A percentile compares a stretch with the other conserved stretches of the same genome.
Conservation (phyloP, 805 yeast genomes). For the Groenewaldozyma salmanticensis region DNA sequence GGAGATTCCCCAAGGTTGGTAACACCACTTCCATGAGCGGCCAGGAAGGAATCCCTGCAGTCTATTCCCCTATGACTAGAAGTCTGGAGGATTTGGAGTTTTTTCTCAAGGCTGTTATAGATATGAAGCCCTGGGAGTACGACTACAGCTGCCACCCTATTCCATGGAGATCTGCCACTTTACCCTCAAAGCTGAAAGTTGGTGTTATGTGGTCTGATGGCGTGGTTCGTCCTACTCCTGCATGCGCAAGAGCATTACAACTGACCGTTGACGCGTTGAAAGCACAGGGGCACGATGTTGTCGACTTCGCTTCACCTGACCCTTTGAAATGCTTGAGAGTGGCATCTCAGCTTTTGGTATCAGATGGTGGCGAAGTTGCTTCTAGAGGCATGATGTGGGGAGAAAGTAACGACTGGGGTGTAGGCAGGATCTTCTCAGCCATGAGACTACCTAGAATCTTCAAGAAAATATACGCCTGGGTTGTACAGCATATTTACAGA, state of each 20-base stretch:
- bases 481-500: constrained; percentile 23
- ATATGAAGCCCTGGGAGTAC: constrained; percentile 44
- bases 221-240: constrained; percentile 43
- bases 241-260: constrained; percentile 33
- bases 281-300: constrained; percentile 38
- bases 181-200: constrained; percentile 33
- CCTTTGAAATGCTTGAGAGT: constrained; percentile 51
- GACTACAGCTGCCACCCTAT: constrained; percentile 41
- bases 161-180: constrained; percentile 39
- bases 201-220: constrained; percentile 43
- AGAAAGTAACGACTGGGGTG: constrained; percentile 31
- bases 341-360: constrained; percentile 33
- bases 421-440: constrained; percentile 24
- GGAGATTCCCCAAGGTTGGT: constrained; percentile 38
- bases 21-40: constrained; percentile 35
- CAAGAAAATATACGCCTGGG: constrained; percentile 29
- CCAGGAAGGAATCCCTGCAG: constrained; percentile 38
- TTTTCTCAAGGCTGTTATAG: constrained; percentile 37
- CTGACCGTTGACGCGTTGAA: constrained; percentile 31
- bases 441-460: constrained; percentile 28
- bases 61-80: constrained; percentile 38
- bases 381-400: constrained; percentile 21
- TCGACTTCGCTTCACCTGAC: constrained; percentile 38
- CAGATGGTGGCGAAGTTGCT: constrained; percentile 27
- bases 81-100: constrained; percentile 41